Conservation (phyloP, 1,139 yeast genomes). For the Candida freyschussii region DNA sequence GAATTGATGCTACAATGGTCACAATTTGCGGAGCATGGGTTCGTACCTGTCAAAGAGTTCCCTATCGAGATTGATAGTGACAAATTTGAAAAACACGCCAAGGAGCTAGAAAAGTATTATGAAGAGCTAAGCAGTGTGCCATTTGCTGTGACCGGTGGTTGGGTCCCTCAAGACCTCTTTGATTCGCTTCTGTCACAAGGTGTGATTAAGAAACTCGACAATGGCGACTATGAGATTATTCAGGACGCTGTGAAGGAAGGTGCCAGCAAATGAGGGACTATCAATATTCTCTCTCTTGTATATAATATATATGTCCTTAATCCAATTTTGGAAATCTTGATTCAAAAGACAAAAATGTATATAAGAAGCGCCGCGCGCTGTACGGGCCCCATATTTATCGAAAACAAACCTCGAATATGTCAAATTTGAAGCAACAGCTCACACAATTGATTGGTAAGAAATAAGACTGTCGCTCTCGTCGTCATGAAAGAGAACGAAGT, state of each 20-base stretch:
- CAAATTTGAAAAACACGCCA: slow-evolving; percentile 49
- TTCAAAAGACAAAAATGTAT: too few relatives aligned
- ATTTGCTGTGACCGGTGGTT: slow-evolving; percentile 86
- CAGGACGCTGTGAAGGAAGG: slow-evolving; percentile 13
- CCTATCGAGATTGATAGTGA: slow-evolving; percentile 59
- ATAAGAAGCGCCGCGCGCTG: too few relatives aligned
- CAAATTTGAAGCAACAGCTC: slow-evolving; percentile 14
- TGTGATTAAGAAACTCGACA: slow-evolving; percentile 43
- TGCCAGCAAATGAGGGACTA: not conserved
- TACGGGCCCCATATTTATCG: too few relatives aligned
- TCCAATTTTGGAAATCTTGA: too few relatives aligned
- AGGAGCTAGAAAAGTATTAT: slow-evolving; percentile 62
- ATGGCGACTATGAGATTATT: slow-evolving; percentile 40
- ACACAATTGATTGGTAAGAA: slow-evolving; percentile 15
- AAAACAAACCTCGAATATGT: slow-evolving; percentile 5
- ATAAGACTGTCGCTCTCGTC: not conserved
- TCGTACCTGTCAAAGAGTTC: slow-evolving; percentile 42
- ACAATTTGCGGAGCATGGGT: slow-evolving; percentile 55
- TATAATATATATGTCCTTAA: too few relatives aligned
- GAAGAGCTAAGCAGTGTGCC: slow-evolving; percentile 65
- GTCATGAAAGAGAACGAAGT: too few relatives aligned
- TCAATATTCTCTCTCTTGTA: too few relatives aligned
- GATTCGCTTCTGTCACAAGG: slow-evolving; percentile 64
- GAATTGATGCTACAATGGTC: slow-evolving; percentile 78
- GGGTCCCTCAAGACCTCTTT: slow-evolving; percentile 94